Base-by-base conservation (phyloP, 768 basidiomycete genomes). In the Cantharellus anzutake region DNA sequence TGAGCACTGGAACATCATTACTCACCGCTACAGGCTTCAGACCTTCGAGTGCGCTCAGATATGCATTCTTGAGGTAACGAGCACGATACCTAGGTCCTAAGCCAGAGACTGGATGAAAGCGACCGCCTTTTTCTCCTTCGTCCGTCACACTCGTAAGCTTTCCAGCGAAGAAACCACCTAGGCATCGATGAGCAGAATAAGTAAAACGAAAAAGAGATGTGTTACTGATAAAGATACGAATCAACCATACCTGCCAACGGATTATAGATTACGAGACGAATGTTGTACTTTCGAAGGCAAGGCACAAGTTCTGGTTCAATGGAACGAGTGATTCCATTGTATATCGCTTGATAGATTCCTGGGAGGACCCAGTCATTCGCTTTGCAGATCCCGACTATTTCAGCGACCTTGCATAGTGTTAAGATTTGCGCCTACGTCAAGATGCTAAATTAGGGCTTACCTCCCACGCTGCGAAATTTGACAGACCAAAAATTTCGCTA, bases 101-200 rank as follows among this genome's bases (percentile, higher is more conserved):
- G 68, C 61, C 63, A 5, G 59, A 50, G 41, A 55, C 63, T 2
- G 69, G 68, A 58, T 75, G 73, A 64, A 78, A 79, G 2, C 75
- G 44, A 48, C 44, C 73, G 41, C 75, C 72, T 2, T 71, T 72
- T 5, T 68, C 64, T 0, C 71, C 68, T 3, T 69, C 58, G 3
- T 66, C 71, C n/a, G 68, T 64, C 0, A 65, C 50, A 1, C 73
- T 73, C 4, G 63, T 64, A 57, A 80, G 72, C 60, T 79, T 76
- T 0, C 79, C 79, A 0, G 80, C 79, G 61, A 81, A 77, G 61
- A 80, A 75, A 0, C 80, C 80, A 4, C 79, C 80, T 2, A 16
- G 38, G 7, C 41, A 39, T 42, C 34, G 20, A 59, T 44, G 2
- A 3, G 37, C 41, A 59, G 44, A 42, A 20, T 50, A 3, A 39